Evolutionary conservation across 768 basidiomycete species (phyloP).

Genomic region (Hygrocybe punicea): DNA sequence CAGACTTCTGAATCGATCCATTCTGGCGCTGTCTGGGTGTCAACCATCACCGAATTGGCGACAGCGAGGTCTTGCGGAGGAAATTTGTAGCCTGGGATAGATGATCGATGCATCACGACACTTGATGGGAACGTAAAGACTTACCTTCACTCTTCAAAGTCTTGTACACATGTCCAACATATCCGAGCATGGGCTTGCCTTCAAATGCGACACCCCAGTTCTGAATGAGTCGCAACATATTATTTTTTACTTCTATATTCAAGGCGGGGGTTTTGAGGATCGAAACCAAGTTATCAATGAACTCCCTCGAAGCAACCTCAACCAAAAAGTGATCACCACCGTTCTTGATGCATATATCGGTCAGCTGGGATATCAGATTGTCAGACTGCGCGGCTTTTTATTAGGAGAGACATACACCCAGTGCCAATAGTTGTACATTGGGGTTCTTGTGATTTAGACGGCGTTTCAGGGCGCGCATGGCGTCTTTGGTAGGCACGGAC

Average conservation of each 20-base stretch:
- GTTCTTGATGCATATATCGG: constrained; percentile 94
- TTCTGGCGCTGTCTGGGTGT: constrained; percentile 88
- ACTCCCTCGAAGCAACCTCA: constrained; percentile 85
- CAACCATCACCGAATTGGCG: constrained; percentile 80
- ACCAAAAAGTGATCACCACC: constrained; percentile 87
- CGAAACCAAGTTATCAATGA: constrained; percentile 89
- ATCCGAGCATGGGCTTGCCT: constrained; percentile 67
- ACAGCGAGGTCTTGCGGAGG: constrained; percentile 72
- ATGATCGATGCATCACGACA: not conserved
- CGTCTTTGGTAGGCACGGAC: constrained; percentile 76
- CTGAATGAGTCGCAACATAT: constrained; percentile 77
- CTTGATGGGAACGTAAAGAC: constrained; percentile 13
- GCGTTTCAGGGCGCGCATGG: constrained; percentile 84
- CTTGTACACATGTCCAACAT: constrained; percentile 79
- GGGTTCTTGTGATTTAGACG: constrained; percentile 93
- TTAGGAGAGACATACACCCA: constrained; percentile 59
- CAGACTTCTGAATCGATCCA: constrained; percentile 98
- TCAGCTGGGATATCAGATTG: constrained; percentile 48
- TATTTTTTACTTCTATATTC: constrained; percentile 79
- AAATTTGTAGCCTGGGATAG: constrained; percentile 66
- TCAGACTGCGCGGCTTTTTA: not conserved
- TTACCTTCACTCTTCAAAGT: constrained; percentile 70
- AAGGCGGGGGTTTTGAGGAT: constrained; percentile 75
- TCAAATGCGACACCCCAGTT: constrained; percentile 93
- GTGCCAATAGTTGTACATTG: constrained; percentile 86